Evolutionary conservation across 805 yeast species (phyloP).

Genomic region (Saturnispora gosingensis): DNA sequence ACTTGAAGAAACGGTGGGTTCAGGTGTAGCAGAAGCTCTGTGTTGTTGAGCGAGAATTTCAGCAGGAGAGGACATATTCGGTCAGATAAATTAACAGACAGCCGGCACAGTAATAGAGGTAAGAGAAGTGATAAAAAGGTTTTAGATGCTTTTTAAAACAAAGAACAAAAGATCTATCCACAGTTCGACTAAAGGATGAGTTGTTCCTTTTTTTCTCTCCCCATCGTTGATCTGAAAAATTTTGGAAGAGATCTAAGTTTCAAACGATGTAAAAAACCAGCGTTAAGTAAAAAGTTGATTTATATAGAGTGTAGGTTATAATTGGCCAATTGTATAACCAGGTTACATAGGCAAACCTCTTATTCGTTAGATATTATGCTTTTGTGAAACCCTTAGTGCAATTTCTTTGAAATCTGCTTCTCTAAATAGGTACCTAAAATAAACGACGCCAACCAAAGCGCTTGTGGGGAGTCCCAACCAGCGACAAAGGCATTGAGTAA

Average conservation of each 20-base stretch:
- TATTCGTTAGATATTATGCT: neutral
- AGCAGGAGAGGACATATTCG: constrained; percentile 32
- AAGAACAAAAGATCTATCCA: neutral
- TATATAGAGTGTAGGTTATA: no score
- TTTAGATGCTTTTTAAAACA: neutral
- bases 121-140: neutral
- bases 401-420: constrained; percentile 34
- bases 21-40: constrained; percentile 16
- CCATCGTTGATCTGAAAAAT: neutral
- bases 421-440: constrained; percentile 24
- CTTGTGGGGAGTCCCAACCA: constrained; percentile 13
- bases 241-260: neutral
- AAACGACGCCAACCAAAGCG: constrained; percentile 24
- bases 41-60: constrained; percentile 32
- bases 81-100: neutral
- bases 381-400: neutral
- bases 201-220: neutral
- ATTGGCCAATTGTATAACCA: no score
- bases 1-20: constrained; percentile 10
- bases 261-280: no score
- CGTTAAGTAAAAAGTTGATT: no score
- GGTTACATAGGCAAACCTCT: neutral
- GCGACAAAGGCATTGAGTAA: constrained; percentile 24
- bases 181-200: neutral
- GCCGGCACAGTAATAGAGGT: neutral